Evolutionary conservation across 2,329 filamentous ascomycete genomes (phyloP).

Genomic region (Colletotrichum endophyticum): DNA sequence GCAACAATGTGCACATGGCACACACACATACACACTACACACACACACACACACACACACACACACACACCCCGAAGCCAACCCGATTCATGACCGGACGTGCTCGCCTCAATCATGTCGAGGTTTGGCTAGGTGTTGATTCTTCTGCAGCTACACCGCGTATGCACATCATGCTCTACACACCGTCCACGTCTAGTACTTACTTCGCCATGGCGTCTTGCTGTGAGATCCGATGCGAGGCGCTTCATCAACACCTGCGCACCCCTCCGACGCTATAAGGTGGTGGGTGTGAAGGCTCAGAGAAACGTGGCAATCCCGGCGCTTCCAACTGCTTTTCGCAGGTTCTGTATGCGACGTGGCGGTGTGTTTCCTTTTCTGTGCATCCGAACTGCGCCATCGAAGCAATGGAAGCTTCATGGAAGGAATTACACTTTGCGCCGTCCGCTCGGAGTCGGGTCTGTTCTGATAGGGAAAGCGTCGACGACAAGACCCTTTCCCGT

Average conservation of each 20-base stretch:
- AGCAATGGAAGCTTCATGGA: constrained; percentile 2
- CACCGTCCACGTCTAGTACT: not conserved
- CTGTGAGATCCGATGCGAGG: not conserved
- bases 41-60: not conserved
- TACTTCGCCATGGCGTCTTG: not conserved
- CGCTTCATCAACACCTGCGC: not conserved
- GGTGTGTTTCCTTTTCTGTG: not conserved
- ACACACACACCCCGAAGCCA: not conserved
- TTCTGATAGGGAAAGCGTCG: not conserved
- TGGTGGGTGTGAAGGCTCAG: not conserved
- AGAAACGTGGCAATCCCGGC: not conserved
- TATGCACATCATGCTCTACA: not conserved
- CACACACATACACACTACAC: not conserved
- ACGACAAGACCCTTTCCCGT: not conserved
- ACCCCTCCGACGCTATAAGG: not conserved
- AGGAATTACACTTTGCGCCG: constrained; percentile 15
- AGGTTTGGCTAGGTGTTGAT: not conserved
- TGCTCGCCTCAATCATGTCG: not conserved
- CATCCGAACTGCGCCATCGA: not conserved
- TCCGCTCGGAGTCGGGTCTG: not conserved
- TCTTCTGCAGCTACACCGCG: not conserved
- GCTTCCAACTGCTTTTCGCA: not conserved
- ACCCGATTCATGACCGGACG: not conserved
- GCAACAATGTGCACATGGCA: not conserved
- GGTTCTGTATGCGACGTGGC: not conserved